Conservation (phyloP, 176 grass and related monocot species). For the Triticum turgidum region DNA sequence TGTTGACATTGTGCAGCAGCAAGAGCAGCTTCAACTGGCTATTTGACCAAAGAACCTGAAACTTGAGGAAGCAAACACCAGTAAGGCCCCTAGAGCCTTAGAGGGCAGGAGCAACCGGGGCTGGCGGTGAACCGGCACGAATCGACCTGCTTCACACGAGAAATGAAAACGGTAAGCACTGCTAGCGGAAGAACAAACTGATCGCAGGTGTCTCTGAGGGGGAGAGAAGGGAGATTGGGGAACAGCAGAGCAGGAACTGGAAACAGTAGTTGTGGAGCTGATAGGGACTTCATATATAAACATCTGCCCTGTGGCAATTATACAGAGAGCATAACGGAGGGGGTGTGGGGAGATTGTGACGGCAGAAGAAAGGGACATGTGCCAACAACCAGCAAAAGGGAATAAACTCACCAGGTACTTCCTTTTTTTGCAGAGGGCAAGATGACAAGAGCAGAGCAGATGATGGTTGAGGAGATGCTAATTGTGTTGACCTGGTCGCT, state of each 20-base stretch:
- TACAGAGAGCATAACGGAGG: slow-evolving; percentile 23
- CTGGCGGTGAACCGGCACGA: neutral
- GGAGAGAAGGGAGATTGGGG: slow-evolving; percentile 16
- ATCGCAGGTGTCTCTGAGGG: neutral
- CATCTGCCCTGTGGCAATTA: slow-evolving; percentile 7
- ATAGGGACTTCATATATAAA: slow-evolving; percentile 21
- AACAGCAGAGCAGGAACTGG: slow-evolving; percentile 24
- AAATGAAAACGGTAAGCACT: neutral
- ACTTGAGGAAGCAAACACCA: neutral
- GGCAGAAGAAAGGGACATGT: slow-evolving; percentile 36
- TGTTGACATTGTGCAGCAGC: slow-evolving; percentile 38
- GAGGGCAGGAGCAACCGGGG: neutral
- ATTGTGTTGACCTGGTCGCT: slow-evolving; percentile 39
- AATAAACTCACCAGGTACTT: slow-evolving; percentile 39
- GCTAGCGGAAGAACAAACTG: slow-evolving; percentile 1
- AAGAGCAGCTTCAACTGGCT: neutral
- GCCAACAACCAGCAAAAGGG: slow-evolving; percentile 42
- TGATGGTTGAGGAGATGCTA: neutral
- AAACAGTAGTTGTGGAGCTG: slow-evolving; percentile 36
- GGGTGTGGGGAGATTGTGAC: slow-evolving; percentile 19
- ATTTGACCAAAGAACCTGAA: neutral
- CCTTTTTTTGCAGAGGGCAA: slow-evolving; percentile 24
- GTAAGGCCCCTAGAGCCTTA: neutral
- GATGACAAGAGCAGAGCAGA: slow-evolving; percentile 38
- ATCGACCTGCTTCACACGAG: neutral